Percentiles rank a stretch among this genome's conserved stretches.
These are phyloP conservation scores for Nannizziopsis barbatae DNA, from an alignment of 2,329 filamentous ascomycete species.

Conservation along the genomic window DNA sequence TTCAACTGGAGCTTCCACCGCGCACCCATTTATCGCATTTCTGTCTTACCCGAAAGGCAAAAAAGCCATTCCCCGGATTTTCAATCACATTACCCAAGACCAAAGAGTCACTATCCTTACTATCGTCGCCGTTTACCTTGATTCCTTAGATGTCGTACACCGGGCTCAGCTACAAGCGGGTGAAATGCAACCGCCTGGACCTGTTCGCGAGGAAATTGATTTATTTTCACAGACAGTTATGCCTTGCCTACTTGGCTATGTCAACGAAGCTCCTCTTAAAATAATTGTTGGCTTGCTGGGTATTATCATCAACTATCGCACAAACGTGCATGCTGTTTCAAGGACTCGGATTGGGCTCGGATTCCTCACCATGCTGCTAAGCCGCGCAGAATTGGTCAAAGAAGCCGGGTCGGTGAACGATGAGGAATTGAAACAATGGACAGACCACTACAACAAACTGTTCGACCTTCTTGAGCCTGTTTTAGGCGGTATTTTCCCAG, in stretches of 20 bases:
- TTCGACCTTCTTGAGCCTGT: slow-evolving; percentile 81
- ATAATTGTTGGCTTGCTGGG: slow-evolving; percentile 86
- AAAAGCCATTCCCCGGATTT: slow-evolving; percentile 87
- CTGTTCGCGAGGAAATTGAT: slow-evolving; percentile 82
- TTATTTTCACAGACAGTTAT: slow-evolving; percentile 81
- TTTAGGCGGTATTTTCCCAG: slow-evolving; percentile 78
- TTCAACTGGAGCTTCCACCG: slow-evolving; percentile 53
- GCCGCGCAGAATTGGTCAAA: slow-evolving; percentile 85
- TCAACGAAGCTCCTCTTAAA: slow-evolving; percentile 80
- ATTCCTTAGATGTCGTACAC: slow-evolving; percentile 80
- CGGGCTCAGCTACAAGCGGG: slow-evolving; percentile 63
- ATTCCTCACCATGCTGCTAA: slow-evolving; percentile 87
- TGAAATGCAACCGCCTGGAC: slow-evolving; percentile 60
- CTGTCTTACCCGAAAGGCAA: slow-evolving; percentile 92
- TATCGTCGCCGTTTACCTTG: slow-evolving; percentile 88
- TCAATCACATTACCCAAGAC: slow-evolving; percentile 82
- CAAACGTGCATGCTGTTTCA: slow-evolving; percentile 73
- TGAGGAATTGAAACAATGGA: slow-evolving; percentile 72
- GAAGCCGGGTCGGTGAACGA: slow-evolving; percentile 61
- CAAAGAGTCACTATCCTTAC: slow-evolving; percentile 88
- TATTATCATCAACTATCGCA: slow-evolving; percentile 60
- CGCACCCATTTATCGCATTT: slow-evolving; percentile 92
- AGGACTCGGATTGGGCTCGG: slow-evolving; percentile 79
- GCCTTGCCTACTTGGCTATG: slow-evolving; percentile 77
- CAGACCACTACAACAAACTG: slow-evolving; percentile 67